phyloP scores from a whole-genome alignment of 2,329 filamentous ascomycete genomes.

The Colletotrichum somersetense region DNA sequence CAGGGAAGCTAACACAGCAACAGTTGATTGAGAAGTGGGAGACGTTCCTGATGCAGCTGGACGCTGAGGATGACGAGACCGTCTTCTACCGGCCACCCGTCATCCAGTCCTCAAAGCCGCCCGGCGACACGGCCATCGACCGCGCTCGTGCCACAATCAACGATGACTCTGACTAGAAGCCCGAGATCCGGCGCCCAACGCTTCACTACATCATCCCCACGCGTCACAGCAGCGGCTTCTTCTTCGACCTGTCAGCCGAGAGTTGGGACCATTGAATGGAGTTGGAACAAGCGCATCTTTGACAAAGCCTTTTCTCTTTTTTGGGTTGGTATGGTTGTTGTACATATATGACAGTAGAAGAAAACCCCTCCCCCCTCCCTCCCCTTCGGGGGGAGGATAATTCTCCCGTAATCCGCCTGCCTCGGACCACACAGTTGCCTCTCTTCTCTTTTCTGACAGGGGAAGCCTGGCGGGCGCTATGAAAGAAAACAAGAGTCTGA shows the following conservation, averaged over 20 bases:
- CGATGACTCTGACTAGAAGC: conserved; percentile 68
- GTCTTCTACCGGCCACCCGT: conserved; percentile 75
- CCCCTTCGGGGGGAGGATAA: conserved; percentile 8
- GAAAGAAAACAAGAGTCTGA: conserved; percentile 11
- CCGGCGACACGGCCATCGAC: conserved; percentile 71
- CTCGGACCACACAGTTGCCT: conserved; percentile 21
- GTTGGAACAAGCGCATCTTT: conserved; percentile 29
- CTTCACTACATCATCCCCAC: conserved; percentile 25
- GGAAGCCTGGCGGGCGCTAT: conserved; percentile 16
- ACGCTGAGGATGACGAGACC: conserved; percentile 88
- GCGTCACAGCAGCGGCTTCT: conserved; percentile 21
- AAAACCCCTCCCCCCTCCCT: conserved; percentile 12
- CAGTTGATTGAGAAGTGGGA: conserved; percentile 92
- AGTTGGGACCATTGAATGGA: conserved; percentile 10
- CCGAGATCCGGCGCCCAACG: conserved; percentile 33
- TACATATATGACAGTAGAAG: conserved; percentile 45
- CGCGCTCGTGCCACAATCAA: conserved; percentile 70
- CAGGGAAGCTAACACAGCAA: conserved; percentile 43
- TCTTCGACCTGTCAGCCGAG: conserved; percentile 23
- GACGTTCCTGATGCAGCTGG: conserved; percentile 95
- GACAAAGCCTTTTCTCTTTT: conserved; percentile 25
- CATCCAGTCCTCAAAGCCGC: conserved; percentile 62
- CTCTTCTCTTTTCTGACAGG: neutral
- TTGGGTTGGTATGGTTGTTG: conserved; percentile 38
- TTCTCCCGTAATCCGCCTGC: conserved; percentile 33